A percentile compares a stretch with the other conserved stretches of the same genome.
Evolutionary conservation across 1,284 basidiomycete species (phyloP).

Genomic region (Phlebopus sp.): DNA sequence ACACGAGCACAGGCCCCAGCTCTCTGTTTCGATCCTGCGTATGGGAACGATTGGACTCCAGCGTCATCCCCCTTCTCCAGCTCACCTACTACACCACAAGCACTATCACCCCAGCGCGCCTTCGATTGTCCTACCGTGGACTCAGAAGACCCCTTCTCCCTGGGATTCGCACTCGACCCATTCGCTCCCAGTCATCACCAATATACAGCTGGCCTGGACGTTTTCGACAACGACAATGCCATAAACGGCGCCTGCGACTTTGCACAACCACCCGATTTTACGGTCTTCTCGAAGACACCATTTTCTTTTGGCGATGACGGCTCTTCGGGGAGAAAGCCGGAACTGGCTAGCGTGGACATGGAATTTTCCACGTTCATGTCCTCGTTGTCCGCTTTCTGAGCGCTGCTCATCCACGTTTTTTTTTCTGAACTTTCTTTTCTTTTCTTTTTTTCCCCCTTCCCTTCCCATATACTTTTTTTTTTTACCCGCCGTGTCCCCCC

Average conservation of each 20-base stretch:
- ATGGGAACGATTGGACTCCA: conserved; percentile 28
- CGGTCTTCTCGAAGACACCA: conserved; percentile 21
- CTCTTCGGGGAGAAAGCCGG: conserved; percentile 17
- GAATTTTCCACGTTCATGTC: conserved; percentile 33
- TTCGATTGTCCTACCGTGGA: conserved; percentile 23
- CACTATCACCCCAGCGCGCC: conserved; percentile 21
- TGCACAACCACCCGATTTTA: conserved; percentile 18
- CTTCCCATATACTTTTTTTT: too few relatives aligned
- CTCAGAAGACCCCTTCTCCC: conserved; percentile 42
- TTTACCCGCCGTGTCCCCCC: too few relatives aligned
- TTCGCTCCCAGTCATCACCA: conserved; percentile 14
- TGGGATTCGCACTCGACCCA: conserved; percentile 32
- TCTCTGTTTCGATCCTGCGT: conserved; percentile 27
- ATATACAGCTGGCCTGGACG: conserved; percentile 20
- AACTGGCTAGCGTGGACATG: conserved; percentile 18
- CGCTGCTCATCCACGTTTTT: conserved; percentile 6
- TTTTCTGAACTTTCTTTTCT: conserved; percentile 3
- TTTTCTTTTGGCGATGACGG: conserved; percentile 20
- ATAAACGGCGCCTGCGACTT: conserved; percentile 9
- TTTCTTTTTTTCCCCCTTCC: conserved; percentile 4
- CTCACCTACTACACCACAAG: conserved; percentile 27
- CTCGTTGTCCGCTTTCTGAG: conserved; percentile 29
- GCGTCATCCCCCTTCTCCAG: conserved; percentile 32
- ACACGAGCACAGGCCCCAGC: conserved; percentile 27
- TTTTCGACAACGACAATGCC: conserved; percentile 19